Conservation (phyloP, 2,329 filamentous ascomycete species). For the Clarireedia monteithiana region DNA sequence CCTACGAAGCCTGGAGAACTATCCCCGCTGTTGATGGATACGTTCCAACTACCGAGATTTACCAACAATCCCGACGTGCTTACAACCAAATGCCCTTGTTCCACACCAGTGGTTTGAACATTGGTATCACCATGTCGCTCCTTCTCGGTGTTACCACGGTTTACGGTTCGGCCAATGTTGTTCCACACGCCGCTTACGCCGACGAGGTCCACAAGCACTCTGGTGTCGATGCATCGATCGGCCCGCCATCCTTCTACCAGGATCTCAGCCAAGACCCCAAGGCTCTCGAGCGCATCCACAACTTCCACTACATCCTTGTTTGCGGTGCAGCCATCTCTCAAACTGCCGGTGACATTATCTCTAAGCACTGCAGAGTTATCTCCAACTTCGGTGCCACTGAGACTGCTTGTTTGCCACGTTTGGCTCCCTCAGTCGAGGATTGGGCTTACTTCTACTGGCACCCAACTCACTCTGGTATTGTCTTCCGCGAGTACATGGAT, state of each 20-base stretch:
- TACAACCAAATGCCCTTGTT: slow-evolving; percentile 20
- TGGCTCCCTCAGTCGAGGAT: slow-evolving; percentile 14
- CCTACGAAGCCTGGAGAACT: slow-evolving; percentile 19
- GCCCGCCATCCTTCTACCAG: slow-evolving; percentile 17
- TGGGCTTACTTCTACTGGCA: slow-evolving; percentile 23
- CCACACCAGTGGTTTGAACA: slow-evolving; percentile 20
- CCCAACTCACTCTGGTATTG: slow-evolving; percentile 13
- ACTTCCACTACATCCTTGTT: slow-evolving; percentile 15
- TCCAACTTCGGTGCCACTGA: slow-evolving; percentile 19
- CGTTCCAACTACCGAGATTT: slow-evolving; percentile 74
- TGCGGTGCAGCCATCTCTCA: slow-evolving; percentile 20
- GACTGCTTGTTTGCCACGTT: slow-evolving; percentile 13
- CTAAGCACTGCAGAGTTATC: slow-evolving; percentile 14
- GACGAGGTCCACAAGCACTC: slow-evolving; percentile 21
- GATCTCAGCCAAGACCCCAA: slow-evolving; percentile 15
- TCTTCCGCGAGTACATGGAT: slow-evolving; percentile 11
- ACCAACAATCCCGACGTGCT: slow-evolving; percentile 13
- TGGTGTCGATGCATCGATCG: slow-evolving; percentile 19
- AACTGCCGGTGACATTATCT: slow-evolving; percentile 12
- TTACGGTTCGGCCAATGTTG: slow-evolving; percentile 16
- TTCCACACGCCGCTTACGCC: slow-evolving; percentile 18
- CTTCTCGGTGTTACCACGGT: slow-evolving; percentile 20
- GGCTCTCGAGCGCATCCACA: slow-evolving; percentile 17
- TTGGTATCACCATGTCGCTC: slow-evolving; percentile 16
- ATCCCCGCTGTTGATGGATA: slow-evolving; percentile 26